Percentiles rank a stretch among this genome's conserved stretches.
Evolutionary conservation across 441 rosid species (phyloP).

Genomic region (Pelargonium australe): DNA sequence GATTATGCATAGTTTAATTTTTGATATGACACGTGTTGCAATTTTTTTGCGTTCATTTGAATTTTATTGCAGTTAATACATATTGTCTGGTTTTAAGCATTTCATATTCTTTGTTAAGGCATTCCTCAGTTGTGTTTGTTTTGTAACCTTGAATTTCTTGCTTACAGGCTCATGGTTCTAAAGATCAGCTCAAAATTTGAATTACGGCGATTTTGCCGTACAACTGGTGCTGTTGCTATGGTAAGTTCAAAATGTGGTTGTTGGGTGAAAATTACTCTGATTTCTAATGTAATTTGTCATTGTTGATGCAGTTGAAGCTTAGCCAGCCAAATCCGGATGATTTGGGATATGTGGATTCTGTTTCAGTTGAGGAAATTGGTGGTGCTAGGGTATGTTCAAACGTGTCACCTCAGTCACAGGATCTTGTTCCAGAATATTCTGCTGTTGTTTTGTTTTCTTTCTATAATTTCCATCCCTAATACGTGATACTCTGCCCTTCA

Average conservation of each 20-base stretch:
- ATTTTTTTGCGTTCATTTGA: background rate
- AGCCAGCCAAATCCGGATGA: conserved; percentile 83
- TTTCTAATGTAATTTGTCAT: conserved; percentile 17
- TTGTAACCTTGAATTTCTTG: conserved; percentile 17
- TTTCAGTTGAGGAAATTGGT: conserved; percentile 95
- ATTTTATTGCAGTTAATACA: background rate
- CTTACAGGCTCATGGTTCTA: conserved; percentile 85
- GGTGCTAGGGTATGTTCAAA: conserved; percentile 72
- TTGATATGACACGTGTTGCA: background rate
- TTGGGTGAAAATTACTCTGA: background rate
- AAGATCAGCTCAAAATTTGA: conserved; percentile 99
- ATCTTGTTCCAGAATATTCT: conserved; percentile 4
- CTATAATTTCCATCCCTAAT: background rate
- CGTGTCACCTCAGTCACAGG: conserved; percentile 6
- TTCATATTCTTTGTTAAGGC: conserved; percentile 1
- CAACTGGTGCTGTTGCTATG: conserved; percentile 89
- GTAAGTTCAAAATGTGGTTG: conserved; percentile 32
- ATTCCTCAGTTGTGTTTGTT: background rate
- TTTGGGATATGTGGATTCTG: conserved; percentile 80
- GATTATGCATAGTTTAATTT: too few species aligned
- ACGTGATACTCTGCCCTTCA: background rate
- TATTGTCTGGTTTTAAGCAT: background rate
- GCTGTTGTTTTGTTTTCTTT: background rate
- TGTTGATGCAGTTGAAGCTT: conserved; percentile 68
- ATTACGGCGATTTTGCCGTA: conserved; percentile 89